Percentiles rank a stretch among this genome's conserved stretches.
phyloP scores from a whole-genome alignment of 1,284 basidiomycete genomes.

The Cerrena zonata region DNA sequence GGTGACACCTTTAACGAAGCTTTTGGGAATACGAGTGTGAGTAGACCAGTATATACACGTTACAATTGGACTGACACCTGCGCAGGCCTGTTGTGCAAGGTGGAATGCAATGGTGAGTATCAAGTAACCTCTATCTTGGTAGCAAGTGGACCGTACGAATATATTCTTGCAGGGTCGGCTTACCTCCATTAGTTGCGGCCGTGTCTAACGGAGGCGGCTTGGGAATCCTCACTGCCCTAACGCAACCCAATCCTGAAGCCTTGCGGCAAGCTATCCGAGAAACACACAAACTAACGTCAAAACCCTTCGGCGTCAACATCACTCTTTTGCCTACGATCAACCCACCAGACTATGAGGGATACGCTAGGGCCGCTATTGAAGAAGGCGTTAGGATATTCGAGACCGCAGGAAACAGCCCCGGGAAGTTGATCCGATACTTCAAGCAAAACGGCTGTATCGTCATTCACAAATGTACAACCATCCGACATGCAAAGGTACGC shows the following conservation, averaged over 20 bases:
- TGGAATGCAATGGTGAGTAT: conserved; percentile 81
- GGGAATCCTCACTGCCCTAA: conserved; percentile 81
- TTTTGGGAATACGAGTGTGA: conserved; percentile 52
- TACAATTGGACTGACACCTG: not conserved
- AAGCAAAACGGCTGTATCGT: conserved; percentile 75
- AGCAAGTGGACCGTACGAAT: conserved; percentile 3
- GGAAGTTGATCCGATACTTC: conserved; percentile 74
- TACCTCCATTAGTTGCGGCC: conserved; percentile 70
- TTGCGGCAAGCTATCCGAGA: conserved; percentile 81
- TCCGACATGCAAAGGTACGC: conserved; percentile 75
- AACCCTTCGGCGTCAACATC: conserved; percentile 88
- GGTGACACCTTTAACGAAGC: conserved; percentile 45
- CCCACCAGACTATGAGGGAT: conserved; percentile 86
- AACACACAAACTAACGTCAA: conserved; percentile 63
- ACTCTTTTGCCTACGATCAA: conserved; percentile 86
- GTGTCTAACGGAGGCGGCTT: conserved; percentile 85
- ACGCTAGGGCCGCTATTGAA: conserved; percentile 76
- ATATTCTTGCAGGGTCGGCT: conserved; percentile 70
- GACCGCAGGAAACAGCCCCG: conserved; percentile 88
- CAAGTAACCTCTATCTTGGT: conserved; percentile 7
- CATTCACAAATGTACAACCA: conserved; percentile 88
- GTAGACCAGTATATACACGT: conserved; percentile 20
- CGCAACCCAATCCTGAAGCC: conserved; percentile 82
- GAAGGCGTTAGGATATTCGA: conserved; percentile 89
- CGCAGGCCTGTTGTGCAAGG: conserved; percentile 71